Evolutionary conservation across 176 grass and related monocot species (phyloP).

Genomic region (Avena eriantha): DNA sequence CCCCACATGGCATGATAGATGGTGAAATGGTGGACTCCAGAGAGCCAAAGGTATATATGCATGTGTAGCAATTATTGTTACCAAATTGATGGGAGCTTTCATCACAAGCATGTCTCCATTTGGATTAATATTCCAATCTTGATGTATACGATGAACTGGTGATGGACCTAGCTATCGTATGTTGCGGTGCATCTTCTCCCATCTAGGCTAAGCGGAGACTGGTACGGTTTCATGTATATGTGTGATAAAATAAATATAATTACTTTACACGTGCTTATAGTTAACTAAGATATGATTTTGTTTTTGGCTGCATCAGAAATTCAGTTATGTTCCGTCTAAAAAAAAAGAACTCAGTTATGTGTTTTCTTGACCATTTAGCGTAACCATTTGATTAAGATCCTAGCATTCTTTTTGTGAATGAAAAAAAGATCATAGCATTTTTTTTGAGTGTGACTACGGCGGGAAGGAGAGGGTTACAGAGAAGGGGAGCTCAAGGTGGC

Average conservation of each 20-base stretch:
- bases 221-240: background rate
- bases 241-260: background rate
- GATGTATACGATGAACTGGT: background rate
- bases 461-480: too few relatives aligned
- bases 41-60: conserved; percentile 30
- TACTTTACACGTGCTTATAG: background rate
- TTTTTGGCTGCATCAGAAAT: background rate
- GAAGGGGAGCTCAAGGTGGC: too few relatives aligned
- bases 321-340: background rate
- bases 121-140: conserved; percentile 31
- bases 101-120: conserved; percentile 44
- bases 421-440: too few relatives aligned
- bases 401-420: background rate
- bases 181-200: background rate
- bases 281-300: background rate
- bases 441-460: too few relatives aligned
- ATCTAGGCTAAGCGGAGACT: background rate
- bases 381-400: background rate
- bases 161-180: background rate
- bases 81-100: conserved; percentile 39
- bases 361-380: background rate
- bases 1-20: conserved; percentile 20
- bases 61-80: conserved; percentile 36
- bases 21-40: background rate
- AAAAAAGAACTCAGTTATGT: background rate